Evolutionary conservation across 2,329 filamentous ascomycete species (phyloP).

Genomic region (Aspergillus felis): DNA sequence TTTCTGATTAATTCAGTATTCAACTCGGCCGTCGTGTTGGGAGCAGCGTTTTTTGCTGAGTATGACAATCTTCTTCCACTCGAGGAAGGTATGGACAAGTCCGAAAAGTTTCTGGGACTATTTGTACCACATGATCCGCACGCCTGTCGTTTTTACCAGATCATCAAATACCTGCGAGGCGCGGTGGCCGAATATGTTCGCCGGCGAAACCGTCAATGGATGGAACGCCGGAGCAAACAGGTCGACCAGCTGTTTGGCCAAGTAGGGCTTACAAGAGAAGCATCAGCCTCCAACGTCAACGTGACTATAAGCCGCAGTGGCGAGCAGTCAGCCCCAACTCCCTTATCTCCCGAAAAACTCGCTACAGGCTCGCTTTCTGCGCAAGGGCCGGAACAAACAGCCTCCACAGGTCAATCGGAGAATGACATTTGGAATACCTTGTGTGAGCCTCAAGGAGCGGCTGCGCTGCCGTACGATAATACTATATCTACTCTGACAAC

Average conservation of each 20-base stretch:
- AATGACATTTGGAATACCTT: constrained; percentile 29
- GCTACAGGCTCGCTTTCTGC: constrained; percentile 11
- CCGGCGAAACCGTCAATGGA: constrained; percentile 36
- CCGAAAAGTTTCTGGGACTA: constrained; percentile 29
- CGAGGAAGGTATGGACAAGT: constrained; percentile 31
- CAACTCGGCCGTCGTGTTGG: constrained; percentile 43
- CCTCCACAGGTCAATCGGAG: constrained; percentile 10
- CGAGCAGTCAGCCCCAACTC: constrained; percentile 17
- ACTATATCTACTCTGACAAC: constrained; percentile 32
- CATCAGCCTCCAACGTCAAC: constrained; percentile 6
- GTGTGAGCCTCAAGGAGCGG: constrained; percentile 17
- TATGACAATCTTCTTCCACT: constrained; percentile 38
- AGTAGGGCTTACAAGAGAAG: constrained; percentile 20
- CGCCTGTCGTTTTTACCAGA: constrained; percentile 34
- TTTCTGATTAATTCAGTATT: constrained; percentile 47
- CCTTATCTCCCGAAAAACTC: constrained; percentile 20
- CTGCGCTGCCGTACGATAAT: constrained; percentile 25
- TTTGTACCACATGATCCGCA: constrained; percentile 36
- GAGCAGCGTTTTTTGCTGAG: constrained; percentile 45
- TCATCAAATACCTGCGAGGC: constrained; percentile 38
- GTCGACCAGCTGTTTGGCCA: constrained; percentile 43
- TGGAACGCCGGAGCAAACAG: constrained; percentile 36
- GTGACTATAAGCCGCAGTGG: constrained; percentile 3
- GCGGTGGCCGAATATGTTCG: constrained; percentile 37
- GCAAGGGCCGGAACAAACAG: constrained; percentile 10